phyloP scores from a whole-genome alignment of 306 rosid genomes.

The Lablab purpureus region DNA sequence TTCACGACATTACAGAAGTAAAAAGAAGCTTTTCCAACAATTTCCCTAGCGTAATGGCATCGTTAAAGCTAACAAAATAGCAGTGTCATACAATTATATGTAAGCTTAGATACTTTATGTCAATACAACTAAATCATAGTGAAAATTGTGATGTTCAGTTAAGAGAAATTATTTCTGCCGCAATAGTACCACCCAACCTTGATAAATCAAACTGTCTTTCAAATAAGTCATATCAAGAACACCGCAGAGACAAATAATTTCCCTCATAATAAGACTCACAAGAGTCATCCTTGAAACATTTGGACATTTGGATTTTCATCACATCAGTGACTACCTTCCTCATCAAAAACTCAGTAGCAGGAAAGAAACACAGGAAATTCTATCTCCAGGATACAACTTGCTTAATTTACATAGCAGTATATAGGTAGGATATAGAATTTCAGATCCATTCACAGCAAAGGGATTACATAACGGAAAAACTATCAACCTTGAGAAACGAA shows the following conservation, averaged over 20 bases:
- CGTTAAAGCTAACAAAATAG: conserved; percentile 27
- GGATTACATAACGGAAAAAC: not conserved
- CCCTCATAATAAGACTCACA: not conserved
- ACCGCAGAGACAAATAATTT: not conserved
- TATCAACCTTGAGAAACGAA: conserved; percentile 30
- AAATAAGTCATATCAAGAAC: not conserved
- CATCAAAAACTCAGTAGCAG: too few relatives aligned
- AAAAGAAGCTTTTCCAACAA: conserved; percentile 10
- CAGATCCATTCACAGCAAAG: conserved; percentile 9
- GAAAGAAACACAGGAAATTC: too few relatives aligned
- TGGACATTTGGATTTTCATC: too few relatives aligned
- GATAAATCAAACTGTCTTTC: not conserved
- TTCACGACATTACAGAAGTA: conserved; percentile 9
- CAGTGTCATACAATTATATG: not conserved
- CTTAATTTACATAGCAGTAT: not conserved
- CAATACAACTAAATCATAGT: conserved; percentile 12
- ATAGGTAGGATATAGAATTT: not conserved
- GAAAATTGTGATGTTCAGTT: conserved; percentile 4
- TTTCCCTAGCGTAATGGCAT: conserved; percentile 13
- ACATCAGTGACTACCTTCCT: too few relatives aligned
- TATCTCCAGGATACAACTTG: not conserved
- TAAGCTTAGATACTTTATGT: not conserved
- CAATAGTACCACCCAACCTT: conserved; percentile 14
- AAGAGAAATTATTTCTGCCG: conserved; percentile 23
- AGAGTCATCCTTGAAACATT: not conserved